A percentile compares a stretch with the other conserved stretches of the same genome.
Evolutionary conservation across 164 flowering plant species (phyloP).

Genomic region (Stephania cephalantha): DNA sequence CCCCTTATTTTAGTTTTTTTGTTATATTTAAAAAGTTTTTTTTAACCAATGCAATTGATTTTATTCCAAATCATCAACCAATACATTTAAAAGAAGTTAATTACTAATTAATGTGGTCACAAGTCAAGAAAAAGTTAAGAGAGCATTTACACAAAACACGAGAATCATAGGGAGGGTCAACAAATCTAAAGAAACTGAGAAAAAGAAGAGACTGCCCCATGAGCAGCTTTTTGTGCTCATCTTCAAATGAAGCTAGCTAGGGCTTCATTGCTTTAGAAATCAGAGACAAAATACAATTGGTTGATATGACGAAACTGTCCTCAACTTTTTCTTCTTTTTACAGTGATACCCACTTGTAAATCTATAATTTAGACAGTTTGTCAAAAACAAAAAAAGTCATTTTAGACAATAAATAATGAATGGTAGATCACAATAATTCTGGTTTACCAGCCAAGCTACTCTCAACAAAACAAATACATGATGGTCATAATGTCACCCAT

Average conservation of each 20-base stretch:
- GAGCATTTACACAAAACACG: background rate
- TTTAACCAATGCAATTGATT: no score
- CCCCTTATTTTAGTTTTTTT: no score
- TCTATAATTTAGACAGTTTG: no score
- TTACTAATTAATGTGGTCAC: background rate
- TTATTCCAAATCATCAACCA: no score
- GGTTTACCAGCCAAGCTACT: background rate
- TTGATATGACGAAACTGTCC: background rate
- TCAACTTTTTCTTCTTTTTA: background rate
- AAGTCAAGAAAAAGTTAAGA: background rate
- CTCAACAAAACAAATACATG: background rate
- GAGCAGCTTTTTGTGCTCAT: background rate
- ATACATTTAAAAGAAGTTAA: no score
- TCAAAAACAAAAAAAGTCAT: background rate
- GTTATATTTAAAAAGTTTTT: no score
- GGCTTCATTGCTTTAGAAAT: background rate
- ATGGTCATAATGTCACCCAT: constrained; percentile 1
- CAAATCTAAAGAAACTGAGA: background rate
- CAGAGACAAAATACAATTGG: background rate
- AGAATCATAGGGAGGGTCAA: background rate
- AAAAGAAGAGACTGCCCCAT: background rate
- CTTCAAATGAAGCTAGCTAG: background rate
- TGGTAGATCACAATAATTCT: background rate
- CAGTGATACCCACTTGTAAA: background rate
- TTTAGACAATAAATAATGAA: background rate